phyloP scores from a whole-genome alignment of 169 alveolate species.

The Eimeria necatrix region DNA sequence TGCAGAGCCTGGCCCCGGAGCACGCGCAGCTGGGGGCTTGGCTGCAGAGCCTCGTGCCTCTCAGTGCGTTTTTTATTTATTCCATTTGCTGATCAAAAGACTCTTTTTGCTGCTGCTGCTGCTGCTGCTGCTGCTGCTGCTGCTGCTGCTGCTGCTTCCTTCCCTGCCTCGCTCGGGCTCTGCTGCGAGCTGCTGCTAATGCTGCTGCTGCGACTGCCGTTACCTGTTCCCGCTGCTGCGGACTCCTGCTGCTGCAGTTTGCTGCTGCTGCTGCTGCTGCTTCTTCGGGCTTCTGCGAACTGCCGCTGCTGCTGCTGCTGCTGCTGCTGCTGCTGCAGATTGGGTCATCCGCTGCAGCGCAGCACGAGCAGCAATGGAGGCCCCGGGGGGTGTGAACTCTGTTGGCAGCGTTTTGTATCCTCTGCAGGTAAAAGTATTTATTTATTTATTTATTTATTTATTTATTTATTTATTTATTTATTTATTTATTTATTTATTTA shows the following conservation, averaged over 20 bases:
- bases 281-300: too few relatives aligned
- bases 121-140: not conserved
- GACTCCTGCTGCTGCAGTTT: not conserved
- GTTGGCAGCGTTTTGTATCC: not conserved
- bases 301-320: not conserved
- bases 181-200: not conserved
- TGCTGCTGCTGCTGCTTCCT: not conserved
- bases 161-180: not conserved
- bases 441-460: too few relatives aligned
- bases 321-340: not conserved
- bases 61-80: not conserved
- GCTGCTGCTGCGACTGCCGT: not conserved
- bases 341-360: slow-evolving; percentile 5
- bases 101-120: slow-evolving; percentile 1
- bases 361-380: not conserved
- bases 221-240: not conserved
- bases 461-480: too few relatives aligned
- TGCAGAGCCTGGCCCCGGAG: not conserved
- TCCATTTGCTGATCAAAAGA: not conserved
- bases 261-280: not conserved
- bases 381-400: not conserved
- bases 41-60: not conserved
- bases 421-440: not conserved
- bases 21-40: not conserved
- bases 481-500: too few relatives aligned